Evolutionary conservation across 768 basidiomycete species (phyloP).

Genomic region (Auriscalpium microsporum): DNA sequence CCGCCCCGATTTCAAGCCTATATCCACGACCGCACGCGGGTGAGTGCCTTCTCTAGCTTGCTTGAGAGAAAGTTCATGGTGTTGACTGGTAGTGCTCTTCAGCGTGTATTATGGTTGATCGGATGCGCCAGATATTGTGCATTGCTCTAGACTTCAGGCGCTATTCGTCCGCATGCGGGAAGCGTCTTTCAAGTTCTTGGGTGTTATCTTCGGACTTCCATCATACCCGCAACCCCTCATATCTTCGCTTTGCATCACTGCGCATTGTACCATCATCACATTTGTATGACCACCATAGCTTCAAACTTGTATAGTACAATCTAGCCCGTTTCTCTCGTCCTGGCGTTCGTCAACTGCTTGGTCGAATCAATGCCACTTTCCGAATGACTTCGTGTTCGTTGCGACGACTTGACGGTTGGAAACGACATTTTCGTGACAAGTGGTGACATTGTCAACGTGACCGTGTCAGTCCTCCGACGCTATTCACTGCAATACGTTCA

Average conservation of each 20-base stretch:
- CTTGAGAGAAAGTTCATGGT: background rate
- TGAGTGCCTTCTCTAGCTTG: constrained; percentile 30
- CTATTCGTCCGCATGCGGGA: constrained; percentile 1
- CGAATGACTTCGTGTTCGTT: too few relatives aligned
- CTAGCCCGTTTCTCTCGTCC: too few relatives aligned
- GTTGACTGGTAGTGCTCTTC: background rate
- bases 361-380: too few relatives aligned
- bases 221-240: background rate
- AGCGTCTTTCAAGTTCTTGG: background rate
- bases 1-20: constrained; percentile 74
- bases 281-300: constrained; percentile 9
- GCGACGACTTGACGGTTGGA: too few relatives aligned
- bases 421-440: too few relatives aligned
- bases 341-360: too few relatives aligned
- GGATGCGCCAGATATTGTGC: constrained; percentile 4
- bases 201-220: constrained; percentile 1
- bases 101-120: constrained; percentile 14
- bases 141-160: constrained; percentile 7
- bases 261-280: constrained; percentile 12
- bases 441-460: too few relatives aligned
- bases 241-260: background rate
- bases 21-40: constrained; percentile 70
- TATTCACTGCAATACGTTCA: too few relatives aligned
- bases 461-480: too few relatives aligned
- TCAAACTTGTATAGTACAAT: background rate